These are phyloP conservation scores for Colletotrichum zoysiae DNA, from an alignment of 2,329 filamentous ascomycete genomes.

Conservation along the genomic window DNA sequence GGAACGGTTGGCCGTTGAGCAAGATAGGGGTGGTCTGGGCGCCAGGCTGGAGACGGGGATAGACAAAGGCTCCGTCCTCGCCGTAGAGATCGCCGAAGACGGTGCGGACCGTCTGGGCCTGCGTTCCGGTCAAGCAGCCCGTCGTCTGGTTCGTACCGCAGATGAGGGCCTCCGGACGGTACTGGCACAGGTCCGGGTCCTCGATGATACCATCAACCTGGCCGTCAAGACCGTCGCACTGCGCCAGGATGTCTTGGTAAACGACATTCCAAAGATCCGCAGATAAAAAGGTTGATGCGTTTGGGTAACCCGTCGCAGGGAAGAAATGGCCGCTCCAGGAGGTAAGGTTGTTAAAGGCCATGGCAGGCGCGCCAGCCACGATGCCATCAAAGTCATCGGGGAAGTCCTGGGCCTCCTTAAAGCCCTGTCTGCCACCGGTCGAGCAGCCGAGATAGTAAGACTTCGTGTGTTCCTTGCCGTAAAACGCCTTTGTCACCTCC, in stretches of 20 bases:
- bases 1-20: constrained; percentile 52
- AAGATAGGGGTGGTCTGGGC: constrained; percentile 59
- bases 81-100: constrained; percentile 49
- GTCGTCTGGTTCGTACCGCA: constrained; percentile 47
- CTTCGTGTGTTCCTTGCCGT: constrained; percentile 51
- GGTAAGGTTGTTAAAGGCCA: constrained; percentile 57
- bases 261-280: constrained; percentile 46
- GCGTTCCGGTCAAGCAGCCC: constrained; percentile 43
- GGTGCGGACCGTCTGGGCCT: constrained; percentile 53
- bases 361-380: constrained; percentile 53
- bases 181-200: constrained; percentile 45
- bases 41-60: constrained; percentile 62
- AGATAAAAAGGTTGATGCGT: constrained; percentile 50
- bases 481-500: constrained; percentile 61
- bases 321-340: constrained; percentile 46
- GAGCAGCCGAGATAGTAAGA: constrained; percentile 65
- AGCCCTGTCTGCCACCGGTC: constrained; percentile 64
- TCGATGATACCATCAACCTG: constrained; percentile 45
- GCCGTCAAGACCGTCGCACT: constrained; percentile 46
- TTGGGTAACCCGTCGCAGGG: constrained; percentile 57
- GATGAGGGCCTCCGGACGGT: constrained; percentile 57
- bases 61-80: constrained; percentile 53
- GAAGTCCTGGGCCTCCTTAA: constrained; percentile 60
- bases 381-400: constrained; percentile 65
- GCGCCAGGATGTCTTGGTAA: constrained; percentile 47